These are phyloP conservation scores for Mycosphaerella sp. DNA, from an alignment of 2,329 filamentous ascomycete genomes.

Conservation along the genomic window DNA sequence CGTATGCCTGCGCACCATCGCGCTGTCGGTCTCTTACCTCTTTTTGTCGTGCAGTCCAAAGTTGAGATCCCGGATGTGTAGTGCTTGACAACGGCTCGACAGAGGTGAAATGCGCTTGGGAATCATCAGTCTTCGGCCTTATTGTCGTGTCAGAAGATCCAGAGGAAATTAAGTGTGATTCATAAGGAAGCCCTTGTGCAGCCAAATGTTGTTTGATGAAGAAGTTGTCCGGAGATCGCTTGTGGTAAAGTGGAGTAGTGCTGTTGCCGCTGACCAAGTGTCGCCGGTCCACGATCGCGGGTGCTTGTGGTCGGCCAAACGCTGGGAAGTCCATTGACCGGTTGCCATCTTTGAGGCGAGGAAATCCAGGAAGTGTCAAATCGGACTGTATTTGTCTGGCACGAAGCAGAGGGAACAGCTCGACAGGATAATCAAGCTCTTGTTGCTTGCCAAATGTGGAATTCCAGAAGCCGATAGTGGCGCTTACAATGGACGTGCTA, in stretches of 20 bases:
- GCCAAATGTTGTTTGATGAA: constrained; percentile 20
- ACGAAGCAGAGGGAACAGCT: constrained; percentile 57
- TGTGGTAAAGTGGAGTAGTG: background rate
- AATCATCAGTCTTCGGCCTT: constrained; percentile 69
- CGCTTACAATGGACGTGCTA: constrained; percentile 46
- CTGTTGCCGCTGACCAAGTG: background rate
- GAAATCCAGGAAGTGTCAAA: constrained; percentile 46
- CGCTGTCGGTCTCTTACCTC: constrained; percentile 70
- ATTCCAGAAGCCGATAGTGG: constrained; percentile 62
- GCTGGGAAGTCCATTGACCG: background rate
- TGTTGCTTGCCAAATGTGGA: constrained; percentile 57
- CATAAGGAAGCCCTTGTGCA: constrained; percentile 18
- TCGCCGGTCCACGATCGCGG: background rate
- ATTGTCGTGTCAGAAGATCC: background rate
- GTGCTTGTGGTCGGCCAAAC: background rate
- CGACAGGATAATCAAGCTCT: constrained; percentile 57
- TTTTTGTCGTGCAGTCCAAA: constrained; percentile 71
- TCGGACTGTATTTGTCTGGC: constrained; percentile 53
- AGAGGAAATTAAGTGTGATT: background rate
- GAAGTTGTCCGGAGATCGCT: constrained; percentile 13
- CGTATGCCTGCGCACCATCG: constrained; percentile 59
- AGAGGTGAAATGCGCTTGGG: constrained; percentile 69
- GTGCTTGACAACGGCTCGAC: constrained; percentile 54
- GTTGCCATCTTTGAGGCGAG: background rate
- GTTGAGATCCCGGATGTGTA: constrained; percentile 56